A percentile compares a stretch with the other conserved stretches of the same genome.
phyloP scores from a whole-genome alignment of 176 grass and related monocot species.

The barley (Hordeum vulgare) region DNA sequence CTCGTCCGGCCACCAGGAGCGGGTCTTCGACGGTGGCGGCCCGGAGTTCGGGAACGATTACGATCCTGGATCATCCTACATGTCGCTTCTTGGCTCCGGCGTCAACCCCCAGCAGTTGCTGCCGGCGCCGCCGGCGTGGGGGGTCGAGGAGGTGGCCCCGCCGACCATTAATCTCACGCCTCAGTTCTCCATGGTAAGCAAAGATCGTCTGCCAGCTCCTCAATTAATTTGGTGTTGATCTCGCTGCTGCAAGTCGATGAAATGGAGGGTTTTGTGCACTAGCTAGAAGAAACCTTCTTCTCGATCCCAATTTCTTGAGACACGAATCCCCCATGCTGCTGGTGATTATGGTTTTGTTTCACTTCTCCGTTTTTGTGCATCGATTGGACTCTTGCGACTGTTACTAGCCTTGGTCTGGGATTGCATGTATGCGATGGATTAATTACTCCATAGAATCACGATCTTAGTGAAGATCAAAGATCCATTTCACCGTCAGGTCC shows the following conservation, averaged over 20 bases:
- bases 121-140: not conserved
- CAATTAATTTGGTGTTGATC: not conserved
- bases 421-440: not conserved
- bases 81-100: constrained; percentile 24
- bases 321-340: not conserved
- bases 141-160: not conserved
- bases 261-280: not conserved
- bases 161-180: constrained; percentile 18
- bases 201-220: not conserved
- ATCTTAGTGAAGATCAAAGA: not conserved
- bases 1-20: constrained; percentile 12
- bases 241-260: not conserved
- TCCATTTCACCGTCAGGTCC: not conserved
- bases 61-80: constrained; percentile 29
- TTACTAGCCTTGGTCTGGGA: too few species aligned
- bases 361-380: too few species aligned
- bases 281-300: not conserved
- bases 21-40: constrained; percentile 38
- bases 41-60: constrained; percentile 17
- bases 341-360: not conserved
- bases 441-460: not conserved
- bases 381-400: not conserved
- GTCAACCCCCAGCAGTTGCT: constrained; percentile 4
- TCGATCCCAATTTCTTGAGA: not conserved
- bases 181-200: constrained; percentile 35